These are phyloP conservation scores for Camptophora hylomeconis DNA, from an alignment of 2,329 filamentous ascomycete species.

Conservation along the genomic window DNA sequence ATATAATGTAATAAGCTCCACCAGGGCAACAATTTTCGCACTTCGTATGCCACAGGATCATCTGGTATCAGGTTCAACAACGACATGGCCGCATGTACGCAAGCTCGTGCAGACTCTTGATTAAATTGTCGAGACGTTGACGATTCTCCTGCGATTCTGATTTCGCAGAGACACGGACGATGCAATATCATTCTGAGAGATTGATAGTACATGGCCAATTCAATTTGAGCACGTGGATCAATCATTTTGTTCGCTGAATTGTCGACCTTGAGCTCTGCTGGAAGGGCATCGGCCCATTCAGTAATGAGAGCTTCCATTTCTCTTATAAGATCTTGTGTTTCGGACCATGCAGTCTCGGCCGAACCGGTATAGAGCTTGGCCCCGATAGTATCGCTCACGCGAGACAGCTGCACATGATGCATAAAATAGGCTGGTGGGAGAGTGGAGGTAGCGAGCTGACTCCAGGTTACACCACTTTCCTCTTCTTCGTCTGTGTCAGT, in stretches of 20 bases:
- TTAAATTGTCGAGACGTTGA: conserved; percentile 10
- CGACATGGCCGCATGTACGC: conserved; percentile 17
- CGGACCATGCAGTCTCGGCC: conserved; percentile 8
- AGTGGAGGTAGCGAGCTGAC: too few relatives aligned
- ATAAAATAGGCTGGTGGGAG: conserved; percentile 8
- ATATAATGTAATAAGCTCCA: conserved; percentile 20
- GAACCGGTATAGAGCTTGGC: conserved; percentile 7
- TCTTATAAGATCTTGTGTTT: conserved; percentile 9
- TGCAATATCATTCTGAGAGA: conserved; percentile 18
- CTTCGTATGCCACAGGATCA: conserved; percentile 12
- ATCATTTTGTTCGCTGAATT: conserved; percentile 3
- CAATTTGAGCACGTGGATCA: conserved; percentile 12
- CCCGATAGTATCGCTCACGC: conserved; percentile 10
- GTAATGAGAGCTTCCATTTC: conserved; percentile 9
- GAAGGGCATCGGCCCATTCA: conserved; percentile 7
- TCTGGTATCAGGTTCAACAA: conserved; percentile 17
- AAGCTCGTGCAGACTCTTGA: conserved; percentile 11
- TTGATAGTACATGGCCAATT: conserved; percentile 17
- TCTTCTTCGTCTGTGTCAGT: background rate
- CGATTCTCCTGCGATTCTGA: conserved; percentile 17
- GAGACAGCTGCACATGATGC: conserved; percentile 7
- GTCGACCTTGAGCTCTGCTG: conserved; percentile 7
- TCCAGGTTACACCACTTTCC: too few relatives aligned
- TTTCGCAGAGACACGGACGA: conserved; percentile 19
- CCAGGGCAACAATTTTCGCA: conserved; percentile 17